Conservation (phyloP, 305 asterid genomes). For the Nicotiana rustica region DNA sequence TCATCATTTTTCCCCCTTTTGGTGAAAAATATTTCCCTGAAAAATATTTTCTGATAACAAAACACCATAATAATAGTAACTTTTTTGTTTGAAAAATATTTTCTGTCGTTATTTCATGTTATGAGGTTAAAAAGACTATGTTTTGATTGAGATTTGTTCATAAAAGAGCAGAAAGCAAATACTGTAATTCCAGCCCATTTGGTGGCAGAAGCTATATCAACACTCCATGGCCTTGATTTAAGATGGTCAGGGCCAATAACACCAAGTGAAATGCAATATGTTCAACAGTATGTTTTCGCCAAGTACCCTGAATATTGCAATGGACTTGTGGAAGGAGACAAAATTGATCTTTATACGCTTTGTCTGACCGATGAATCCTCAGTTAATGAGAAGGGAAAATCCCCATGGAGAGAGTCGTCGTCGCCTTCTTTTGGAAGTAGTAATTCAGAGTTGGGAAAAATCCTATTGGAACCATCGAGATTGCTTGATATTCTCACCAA, state of each 20-base stretch:
- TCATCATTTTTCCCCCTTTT: background rate
- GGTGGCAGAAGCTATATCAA: conserved; percentile 89
- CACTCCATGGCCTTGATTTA: conserved; percentile 76
- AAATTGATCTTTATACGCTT: conserved; percentile 51
- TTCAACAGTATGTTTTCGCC: conserved; percentile 76
- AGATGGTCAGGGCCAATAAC: conserved; percentile 97
- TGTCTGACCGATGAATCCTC: conserved; percentile 46
- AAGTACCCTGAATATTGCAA: conserved; percentile 80
- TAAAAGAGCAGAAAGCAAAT: conserved; percentile 60
- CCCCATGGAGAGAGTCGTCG: conserved; percentile 39
- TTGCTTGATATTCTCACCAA: conserved; percentile 59
- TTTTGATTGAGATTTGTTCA: background rate
- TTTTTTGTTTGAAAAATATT: background rate
- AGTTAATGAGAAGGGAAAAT: conserved; percentile 35
- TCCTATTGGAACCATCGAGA: conserved; percentile 71
- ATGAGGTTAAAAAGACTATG: background rate
- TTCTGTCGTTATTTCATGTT: conserved; percentile 2
- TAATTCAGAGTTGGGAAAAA: conserved; percentile 47
- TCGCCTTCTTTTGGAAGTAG: conserved; percentile 44
- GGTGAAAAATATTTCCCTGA: background rate
- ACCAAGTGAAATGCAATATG: conserved; percentile 79
- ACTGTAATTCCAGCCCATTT: conserved; percentile 78
- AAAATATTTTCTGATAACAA: background rate
- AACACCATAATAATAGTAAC: background rate
- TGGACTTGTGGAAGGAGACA: conserved; percentile 60